Conservation (phyloP, 2,329 filamentous ascomycete genomes). For the Fusarium bulbicola region DNA sequence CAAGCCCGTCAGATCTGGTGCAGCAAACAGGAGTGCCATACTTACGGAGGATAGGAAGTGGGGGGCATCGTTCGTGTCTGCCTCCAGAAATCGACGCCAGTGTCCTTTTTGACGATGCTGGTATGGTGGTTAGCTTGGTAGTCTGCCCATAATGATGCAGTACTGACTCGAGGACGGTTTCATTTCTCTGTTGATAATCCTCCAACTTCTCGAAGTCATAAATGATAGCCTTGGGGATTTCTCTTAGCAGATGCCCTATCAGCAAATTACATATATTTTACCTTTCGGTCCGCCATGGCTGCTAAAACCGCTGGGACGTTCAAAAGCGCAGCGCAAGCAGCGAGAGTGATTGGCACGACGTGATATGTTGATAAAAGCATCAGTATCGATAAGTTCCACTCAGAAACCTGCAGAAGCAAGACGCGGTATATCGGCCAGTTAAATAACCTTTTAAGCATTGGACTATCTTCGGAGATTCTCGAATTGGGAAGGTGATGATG, state of each 20-base stretch:
- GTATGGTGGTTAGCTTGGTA: not conserved
- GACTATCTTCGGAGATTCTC: conserved; percentile 9
- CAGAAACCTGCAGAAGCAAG: not conserved
- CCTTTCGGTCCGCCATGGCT: conserved; percentile 15
- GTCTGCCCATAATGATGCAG: rapidly evolving
- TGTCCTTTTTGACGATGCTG: conserved; percentile 3
- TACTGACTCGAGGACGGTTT: not conserved
- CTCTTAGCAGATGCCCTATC: rapidly evolving
- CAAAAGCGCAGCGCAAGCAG: conserved; percentile 3
- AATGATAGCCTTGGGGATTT: not conserved
- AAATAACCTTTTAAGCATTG: conserved; percentile 7
- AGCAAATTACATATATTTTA: rapidly evolving
- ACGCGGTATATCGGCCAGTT: not conserved
- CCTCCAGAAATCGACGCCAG: not conserved
- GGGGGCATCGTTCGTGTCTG: conserved; percentile 6
- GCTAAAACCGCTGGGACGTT: not conserved
- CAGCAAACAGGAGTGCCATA: rapidly evolving
- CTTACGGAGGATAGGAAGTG: conserved; percentile 12
- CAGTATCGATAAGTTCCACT: not conserved
- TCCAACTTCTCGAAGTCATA: conserved; percentile 4
- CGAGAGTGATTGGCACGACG: conserved; percentile 1
- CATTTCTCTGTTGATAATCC: not conserved
- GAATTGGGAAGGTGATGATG: conserved; percentile 23
- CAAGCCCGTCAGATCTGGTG: rapidly evolving
- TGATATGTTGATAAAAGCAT: conserved; percentile 18